Evolutionary conservation across 805 yeast species (phyloP), one percentile per base, ranked within the genome.

Genomic region (Cyberlindnera galapagoensis): DNA sequence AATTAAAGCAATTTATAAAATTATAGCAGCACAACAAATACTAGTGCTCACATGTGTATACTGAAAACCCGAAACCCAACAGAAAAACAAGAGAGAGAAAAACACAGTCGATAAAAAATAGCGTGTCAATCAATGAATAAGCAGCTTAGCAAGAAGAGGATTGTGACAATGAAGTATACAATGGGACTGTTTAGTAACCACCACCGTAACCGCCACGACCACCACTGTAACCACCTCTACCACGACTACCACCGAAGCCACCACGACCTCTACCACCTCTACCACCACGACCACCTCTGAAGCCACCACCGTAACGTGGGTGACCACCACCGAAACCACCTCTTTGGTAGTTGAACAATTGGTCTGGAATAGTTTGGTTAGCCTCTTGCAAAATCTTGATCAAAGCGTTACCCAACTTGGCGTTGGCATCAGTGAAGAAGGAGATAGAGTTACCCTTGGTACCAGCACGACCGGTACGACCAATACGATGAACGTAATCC

Each of bases 401-500:
- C 56, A 92, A 73, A 53, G 86, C 92, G 52, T 84, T 82, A 49
- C 97, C 97, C 63, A 87, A 74, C 65, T 81, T 76, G 50, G 85
- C 68, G 70, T 87, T 85, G 46, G 71, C 88, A 44, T 76, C 82
- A 38, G 97, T 86, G 74, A 92, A 92, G 61, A 90, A 76, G 7
- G 97, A 85, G 46, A 87, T 76, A 35, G 98, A 97, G 42, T 92
- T 88, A 74, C 98, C 98, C 42, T 72, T 71, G 42, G 87, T 79
- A 61, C 97, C 97, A 47, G 97, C 98, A 76, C 98, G 86, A 61
- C 98, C 98, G 45, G 98, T 50, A 47, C 55, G 88, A 63, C 98
- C 98, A 57, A 90, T 92, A 69, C 98, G 79, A 63, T 90, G 98
- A 43, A 90, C 97, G 61, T 90, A 90, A 68, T 92, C 97, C 71